Evolutionary conservation across 2,329 filamentous ascomycete species (phyloP).

Genomic region (Botryosphaeria agaves): DNA sequence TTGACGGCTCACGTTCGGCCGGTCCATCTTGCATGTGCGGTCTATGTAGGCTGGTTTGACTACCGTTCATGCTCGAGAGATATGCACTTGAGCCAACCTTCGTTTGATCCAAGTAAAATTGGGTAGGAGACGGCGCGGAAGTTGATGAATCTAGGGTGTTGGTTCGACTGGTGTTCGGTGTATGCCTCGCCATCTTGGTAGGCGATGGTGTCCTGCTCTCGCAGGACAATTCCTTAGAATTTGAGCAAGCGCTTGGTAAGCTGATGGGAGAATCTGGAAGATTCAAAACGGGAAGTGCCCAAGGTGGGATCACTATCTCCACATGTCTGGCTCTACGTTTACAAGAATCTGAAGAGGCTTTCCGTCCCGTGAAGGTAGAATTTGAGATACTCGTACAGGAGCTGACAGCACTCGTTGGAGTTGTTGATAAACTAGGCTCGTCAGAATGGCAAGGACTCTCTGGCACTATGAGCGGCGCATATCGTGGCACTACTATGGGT

Average conservation of each 20-base stretch:
- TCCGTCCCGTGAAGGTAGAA: conserved; percentile 12
- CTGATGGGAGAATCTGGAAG: conserved; percentile 17
- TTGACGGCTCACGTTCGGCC: conserved; percentile 16
- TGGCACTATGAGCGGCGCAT: conserved; percentile 20
- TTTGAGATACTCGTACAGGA: conserved; percentile 12
- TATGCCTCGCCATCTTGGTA: conserved; percentile 23
- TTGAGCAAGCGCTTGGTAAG: conserved; percentile 9
- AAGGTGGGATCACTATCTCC: conserved; percentile 29
- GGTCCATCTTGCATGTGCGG: conserved; percentile 24
- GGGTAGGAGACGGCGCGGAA: conserved; percentile 24
- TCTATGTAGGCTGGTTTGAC: conserved; percentile 26
- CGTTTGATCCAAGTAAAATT: conserved; percentile 18
- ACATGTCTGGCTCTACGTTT: conserved; percentile 26
- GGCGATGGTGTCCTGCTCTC: conserved; percentile 11
- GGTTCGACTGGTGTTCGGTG: conserved; percentile 23
- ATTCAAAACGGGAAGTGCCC: conserved; percentile 23
- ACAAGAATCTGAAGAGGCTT: conserved; percentile 13
- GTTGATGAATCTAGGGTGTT: conserved; percentile 30
- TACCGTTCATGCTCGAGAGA: conserved; percentile 25
- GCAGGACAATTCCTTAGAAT: conserved; percentile 6
- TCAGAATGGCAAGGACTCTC: conserved; percentile 17
- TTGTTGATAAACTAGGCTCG: conserved; percentile 15
- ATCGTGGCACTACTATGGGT: conserved; percentile 24
- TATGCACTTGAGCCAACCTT: conserved; percentile 18
- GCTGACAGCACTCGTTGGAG: conserved; percentile 14